These are phyloP conservation scores for Solanum appendiculatum DNA, from an alignment of 257 asterid species.

Conservation along the genomic window DNA sequence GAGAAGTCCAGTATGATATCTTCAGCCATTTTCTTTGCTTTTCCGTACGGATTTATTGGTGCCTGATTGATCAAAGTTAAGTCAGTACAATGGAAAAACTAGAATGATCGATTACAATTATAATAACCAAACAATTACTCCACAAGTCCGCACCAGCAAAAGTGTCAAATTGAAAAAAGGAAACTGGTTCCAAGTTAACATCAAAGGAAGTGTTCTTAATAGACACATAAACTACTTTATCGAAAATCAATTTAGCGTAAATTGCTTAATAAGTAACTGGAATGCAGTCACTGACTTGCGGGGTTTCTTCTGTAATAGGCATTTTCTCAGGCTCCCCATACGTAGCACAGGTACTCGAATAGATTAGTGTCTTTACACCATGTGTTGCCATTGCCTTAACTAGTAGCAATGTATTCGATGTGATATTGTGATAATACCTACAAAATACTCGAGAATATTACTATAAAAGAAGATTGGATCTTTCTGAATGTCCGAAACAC, in stretches of 20 bases:
- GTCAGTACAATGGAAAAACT: not conserved
- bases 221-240: not conserved
- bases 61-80: conserved; percentile 18
- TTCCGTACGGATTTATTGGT: conserved; percentile 88
- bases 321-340: conserved; percentile 90
- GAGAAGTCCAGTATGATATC: conserved; percentile 80
- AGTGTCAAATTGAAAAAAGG: not conserved
- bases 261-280: not conserved
- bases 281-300: conserved; percentile 45
- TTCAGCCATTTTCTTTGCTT: conserved; percentile 98
- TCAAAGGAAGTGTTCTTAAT: not conserved
- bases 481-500: not conserved
- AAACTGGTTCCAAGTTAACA: not conserved
- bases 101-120: not conserved
- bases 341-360: conserved; percentile 91
- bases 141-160: not conserved
- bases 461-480: not conserved
- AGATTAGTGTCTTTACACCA: conserved; percentile 60
- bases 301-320: conserved; percentile 80
- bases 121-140: not conserved
- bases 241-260: not conserved
- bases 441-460: not conserved
- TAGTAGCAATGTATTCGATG: conserved; percentile 65
- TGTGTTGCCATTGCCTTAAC: conserved; percentile 80
- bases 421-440: conserved; percentile 89